Evolutionary conservation across 2,329 filamentous ascomycete genomes (phyloP), one percentile per base, ranked within the genome.

Genomic region (Colletotrichum sp.): DNA sequence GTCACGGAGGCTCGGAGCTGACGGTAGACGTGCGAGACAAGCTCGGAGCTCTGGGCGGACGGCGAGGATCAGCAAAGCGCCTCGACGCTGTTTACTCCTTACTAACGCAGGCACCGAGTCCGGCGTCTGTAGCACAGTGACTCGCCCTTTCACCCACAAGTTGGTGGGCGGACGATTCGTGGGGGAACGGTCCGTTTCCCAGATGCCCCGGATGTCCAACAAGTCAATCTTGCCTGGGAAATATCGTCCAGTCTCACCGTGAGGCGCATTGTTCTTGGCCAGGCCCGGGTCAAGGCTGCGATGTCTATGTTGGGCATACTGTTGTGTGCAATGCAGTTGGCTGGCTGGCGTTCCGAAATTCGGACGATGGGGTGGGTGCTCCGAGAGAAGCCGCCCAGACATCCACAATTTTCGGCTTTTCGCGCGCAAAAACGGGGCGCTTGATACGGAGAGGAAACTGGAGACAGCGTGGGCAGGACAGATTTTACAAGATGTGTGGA

Each of bases 371-470:
- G 44, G 64, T 49, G 59, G 73, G 70, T 73, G 66, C 59, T 76
- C 73, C 73, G 69, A 76, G 57, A 69, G 64, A 73, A 76, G 70
- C 73, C 73, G 73, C 70, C 64, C 36, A 69, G 64, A 49, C 29
- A 68, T 64, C 72, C 69, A 75, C 70, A 32, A 57, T 44, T 66
- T 39, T 76, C 73, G 73, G 73, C 70, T 76, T 73, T 69, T 73
- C 70, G 63, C 73, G 73, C 70, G 65, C 70, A 39, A 73, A 66
- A 76, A 76, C 59, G 73, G 73, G 70, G 70, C 64, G n/a, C 27
- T 69, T 39, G 57, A 73, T 65, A 76, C 64, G 70, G 70, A 62
- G 66, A 32, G 34, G 34, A 73, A 67, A 63, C 34, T 76, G 70
- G 69, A 29, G 63, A 72, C 25, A 66, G 72, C 52, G 69, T 74